Base-by-base conservation (phyloP, 768 basidiomycete genomes). In the Fibroporia radiculosa region DNA sequence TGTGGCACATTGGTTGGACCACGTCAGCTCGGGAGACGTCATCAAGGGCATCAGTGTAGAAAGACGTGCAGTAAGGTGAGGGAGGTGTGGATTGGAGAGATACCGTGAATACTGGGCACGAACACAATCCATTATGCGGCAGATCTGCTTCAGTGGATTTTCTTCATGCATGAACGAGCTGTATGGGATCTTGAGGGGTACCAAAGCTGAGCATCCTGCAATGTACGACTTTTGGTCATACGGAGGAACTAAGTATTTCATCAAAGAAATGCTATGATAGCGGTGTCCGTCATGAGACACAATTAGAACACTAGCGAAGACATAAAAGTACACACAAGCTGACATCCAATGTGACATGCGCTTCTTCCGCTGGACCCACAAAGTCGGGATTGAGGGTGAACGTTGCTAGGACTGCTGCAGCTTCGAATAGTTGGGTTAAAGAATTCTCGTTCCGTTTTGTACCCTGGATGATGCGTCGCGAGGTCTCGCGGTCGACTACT, bases 21-120 rank as follows among this genome's bases (percentile, higher is more conserved):
- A 35, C 20, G 34, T 35, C 34, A 18, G 16, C 8, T 12, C 13
- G 31, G 34, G 22, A 2, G 14, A 14, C 2, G 29, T 14, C 23
- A 16, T n/a, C 6, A 22, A 14, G 10, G 44, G 44, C 5, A 14
- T 32, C 6, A 45, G 34, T 23, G 11, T 12, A 10, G 23, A n/a
- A 4, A 36, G 4, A 4, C 24, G 32, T 2, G 44, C 33, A n/a
- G 23, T 45, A 3, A 37, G 3, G 19, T 45, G 44, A 5, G 44
- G 44, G 2, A 45, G 24, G 26, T 36, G 35, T 6, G 44, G 44
- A 19, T 38, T 45, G 16, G 34, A 18, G 10, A 37, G 29, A n/a
- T 45, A 45, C 8, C 22, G 8, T 7, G 7, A 7, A 18, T 35
- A 35, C 16, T 35, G 14, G 20, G 34, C 16, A 6, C 16, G 7